Conservation (phyloP, 164 flowering plant genomes). For the Brasenia schreberi region DNA sequence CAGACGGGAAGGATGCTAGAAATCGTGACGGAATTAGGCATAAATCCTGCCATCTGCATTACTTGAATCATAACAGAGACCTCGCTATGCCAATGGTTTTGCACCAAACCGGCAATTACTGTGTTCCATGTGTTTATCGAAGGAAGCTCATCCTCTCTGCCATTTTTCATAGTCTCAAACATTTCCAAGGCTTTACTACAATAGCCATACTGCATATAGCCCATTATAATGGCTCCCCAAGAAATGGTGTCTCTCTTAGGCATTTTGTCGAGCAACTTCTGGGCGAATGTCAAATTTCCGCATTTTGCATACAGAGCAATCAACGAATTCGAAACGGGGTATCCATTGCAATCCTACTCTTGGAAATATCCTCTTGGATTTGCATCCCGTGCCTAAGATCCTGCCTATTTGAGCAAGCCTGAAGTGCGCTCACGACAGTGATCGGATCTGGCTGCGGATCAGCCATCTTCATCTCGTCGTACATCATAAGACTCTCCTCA, state of each 20-base stretch:
- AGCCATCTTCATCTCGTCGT: conserved; percentile 27
- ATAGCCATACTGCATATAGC: conserved; percentile 30
- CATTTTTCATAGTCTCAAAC: conserved; percentile 29
- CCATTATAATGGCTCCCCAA: conserved; percentile 64
- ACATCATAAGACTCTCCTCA: conserved; percentile 47
- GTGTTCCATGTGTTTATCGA: neutral
- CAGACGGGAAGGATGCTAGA: conserved; percentile 59
- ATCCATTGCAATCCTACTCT: conserved; percentile 41
- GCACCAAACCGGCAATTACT: conserved; percentile 54
- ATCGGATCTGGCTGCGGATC: conserved; percentile 36
- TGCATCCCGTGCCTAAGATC: conserved; percentile 24
- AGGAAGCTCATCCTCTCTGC: conserved; percentile 8
- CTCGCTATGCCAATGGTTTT: conserved; percentile 36
- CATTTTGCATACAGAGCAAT: conserved; percentile 33
- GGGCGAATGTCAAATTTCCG: conserved; percentile 30
- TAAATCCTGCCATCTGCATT: conserved; percentile 45
- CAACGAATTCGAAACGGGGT: conserved; percentile 63
- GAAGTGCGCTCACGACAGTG: conserved; percentile 30
- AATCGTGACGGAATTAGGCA: conserved; percentile 57
- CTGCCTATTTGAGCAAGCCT: conserved; percentile 37
- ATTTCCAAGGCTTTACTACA: conserved; percentile 31
- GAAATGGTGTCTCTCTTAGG: conserved; percentile 54
- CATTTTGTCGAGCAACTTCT: conserved; percentile 43
- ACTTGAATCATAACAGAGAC: conserved; percentile 12
- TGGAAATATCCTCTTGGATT: conserved; percentile 30